Conservation (phyloP, 1,284 basidiomycete species). For the Cronartium ribicola region DNA sequence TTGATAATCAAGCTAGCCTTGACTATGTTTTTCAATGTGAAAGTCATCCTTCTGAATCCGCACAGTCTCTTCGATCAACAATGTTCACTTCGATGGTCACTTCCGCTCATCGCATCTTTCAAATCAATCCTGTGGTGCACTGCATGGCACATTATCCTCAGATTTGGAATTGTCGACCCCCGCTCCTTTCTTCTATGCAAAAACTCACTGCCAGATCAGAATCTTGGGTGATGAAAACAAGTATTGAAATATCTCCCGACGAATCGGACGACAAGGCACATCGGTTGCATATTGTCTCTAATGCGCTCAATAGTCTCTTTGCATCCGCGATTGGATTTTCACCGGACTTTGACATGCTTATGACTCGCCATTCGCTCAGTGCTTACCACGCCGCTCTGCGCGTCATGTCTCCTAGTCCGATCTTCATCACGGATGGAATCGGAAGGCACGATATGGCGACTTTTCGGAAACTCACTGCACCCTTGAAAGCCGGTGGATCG, state of each 20-base stretch:
- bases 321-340: constrained; percentile 1
- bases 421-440: constrained; percentile 15
- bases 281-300: constrained; percentile 31
- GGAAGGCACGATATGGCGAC: constrained; percentile 11
- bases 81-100: background rate
- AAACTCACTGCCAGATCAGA: background rate
- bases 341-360: constrained; percentile 31
- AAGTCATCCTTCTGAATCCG: constrained; percentile 11
- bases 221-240: constrained; percentile 15
- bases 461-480: background rate
- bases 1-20: constrained; percentile 32
- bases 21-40: constrained; percentile 15
- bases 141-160: constrained; percentile 21
- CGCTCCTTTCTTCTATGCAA: background rate
- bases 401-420: constrained; percentile 17
- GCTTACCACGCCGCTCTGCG: constrained; percentile 13
- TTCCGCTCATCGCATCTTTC: background rate
- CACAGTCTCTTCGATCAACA: background rate
- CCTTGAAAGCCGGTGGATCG: constrained; percentile 3
- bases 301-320: constrained; percentile 11
- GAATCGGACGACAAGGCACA: background rate
- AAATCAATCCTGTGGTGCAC: background rate
- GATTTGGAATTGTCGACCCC: background rate
- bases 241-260: constrained; percentile 27
- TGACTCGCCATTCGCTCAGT: constrained; percentile 12